A percentile compares a stretch with the other conserved stretches of the same genome.
Conservation (phyloP, 768 basidiomycete species). For the Calocybe indica region DNA sequence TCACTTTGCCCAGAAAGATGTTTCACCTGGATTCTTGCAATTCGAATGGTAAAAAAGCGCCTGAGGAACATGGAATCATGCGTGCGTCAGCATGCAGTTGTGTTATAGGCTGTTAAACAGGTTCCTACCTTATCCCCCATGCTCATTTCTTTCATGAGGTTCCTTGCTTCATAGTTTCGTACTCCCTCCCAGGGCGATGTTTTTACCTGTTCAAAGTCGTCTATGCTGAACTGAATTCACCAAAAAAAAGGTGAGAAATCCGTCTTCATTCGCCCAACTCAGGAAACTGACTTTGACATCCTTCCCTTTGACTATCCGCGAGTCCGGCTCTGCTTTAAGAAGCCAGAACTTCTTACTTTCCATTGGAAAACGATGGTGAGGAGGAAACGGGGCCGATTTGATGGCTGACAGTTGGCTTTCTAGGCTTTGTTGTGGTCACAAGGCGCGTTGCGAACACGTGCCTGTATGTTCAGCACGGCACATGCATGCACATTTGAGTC, state of each 20-base stretch:
- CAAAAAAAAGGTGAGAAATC: constrained; percentile 1
- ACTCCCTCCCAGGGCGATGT: constrained; percentile 88
- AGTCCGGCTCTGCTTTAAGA: constrained; percentile 83
- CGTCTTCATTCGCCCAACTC: too few relatives aligned
- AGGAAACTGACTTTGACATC: constrained; percentile 63
- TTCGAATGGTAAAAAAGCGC: constrained; percentile 87
- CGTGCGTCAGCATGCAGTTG: neutral
- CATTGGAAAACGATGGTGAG: too few relatives aligned
- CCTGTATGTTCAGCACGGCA: too few relatives aligned
- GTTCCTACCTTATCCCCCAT: constrained; percentile 60
- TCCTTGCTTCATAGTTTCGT: constrained; percentile 75
- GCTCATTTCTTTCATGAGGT: constrained; percentile 79
- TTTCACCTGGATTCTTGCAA: constrained; percentile 70
- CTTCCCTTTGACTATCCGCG: constrained; percentile 78
- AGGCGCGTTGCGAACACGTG: too few relatives aligned
- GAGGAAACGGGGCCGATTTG: too few relatives aligned
- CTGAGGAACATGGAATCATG: constrained; percentile 24
- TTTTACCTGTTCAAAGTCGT: constrained; percentile 70
- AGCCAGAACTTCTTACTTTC: constrained; percentile 47
- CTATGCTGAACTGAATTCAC: constrained; percentile 65
- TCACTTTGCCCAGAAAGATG: constrained; percentile 4
- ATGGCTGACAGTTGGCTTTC: too few relatives aligned
- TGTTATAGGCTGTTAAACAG: neutral
- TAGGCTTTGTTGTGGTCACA: too few relatives aligned
- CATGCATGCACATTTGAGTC: too few relatives aligned